Base-by-base conservation (phyloP, 2,329 filamentous ascomycete genomes). In the Scedosporium minutisporum region DNA sequence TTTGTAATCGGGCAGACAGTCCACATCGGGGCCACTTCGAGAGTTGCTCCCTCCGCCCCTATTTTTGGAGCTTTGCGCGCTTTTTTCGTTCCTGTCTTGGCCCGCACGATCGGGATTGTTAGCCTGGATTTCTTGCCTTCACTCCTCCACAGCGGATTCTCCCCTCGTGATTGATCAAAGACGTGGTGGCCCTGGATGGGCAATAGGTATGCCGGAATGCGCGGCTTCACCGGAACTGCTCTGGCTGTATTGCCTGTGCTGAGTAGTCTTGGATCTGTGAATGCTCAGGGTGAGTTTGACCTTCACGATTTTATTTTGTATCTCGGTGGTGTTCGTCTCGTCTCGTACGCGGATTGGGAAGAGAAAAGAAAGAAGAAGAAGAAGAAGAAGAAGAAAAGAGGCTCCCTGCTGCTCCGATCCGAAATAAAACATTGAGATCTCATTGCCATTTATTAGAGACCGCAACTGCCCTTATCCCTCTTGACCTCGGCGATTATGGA, bases 281-380 rank as follows among this genome's bases (percentile, higher is more conserved):
- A 57, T 57, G 60, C 60, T 12, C 48, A 42, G 48, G 60, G 60
- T 61, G 33, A 61, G 60, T 61, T 55, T 27, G 16, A 25, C 25
- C 42, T 6, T 29, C n/a, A 33, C 44, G n/a, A 18, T 41, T 23
- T 23, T n/a, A 21, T 25, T 29, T 14, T 38, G 44, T n/a, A 14
- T 55, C 27, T 14, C 12, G 10, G 48, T 21, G 25, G 25, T 29
- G 25, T 21, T 58, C n/a, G 57, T 18, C n/a, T 16, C 7, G n/a
- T 29, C 38, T 10, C 12, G 14, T 16, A 16, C 23, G 23, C 2
- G 6, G 27, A 33, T 41, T 18, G 51, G 18, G 18, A 25, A 21
- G 18, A 25, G 5, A 29, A 5, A 7, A 29, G 29, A 7, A 7
- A 7, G 6, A 7, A 29, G 6, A 7, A 29, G 4, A 29, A 29